phyloP scores from a whole-genome alignment of 2,329 filamentous ascomycete genomes.

The Tolypocladium endophyticum region DNA sequence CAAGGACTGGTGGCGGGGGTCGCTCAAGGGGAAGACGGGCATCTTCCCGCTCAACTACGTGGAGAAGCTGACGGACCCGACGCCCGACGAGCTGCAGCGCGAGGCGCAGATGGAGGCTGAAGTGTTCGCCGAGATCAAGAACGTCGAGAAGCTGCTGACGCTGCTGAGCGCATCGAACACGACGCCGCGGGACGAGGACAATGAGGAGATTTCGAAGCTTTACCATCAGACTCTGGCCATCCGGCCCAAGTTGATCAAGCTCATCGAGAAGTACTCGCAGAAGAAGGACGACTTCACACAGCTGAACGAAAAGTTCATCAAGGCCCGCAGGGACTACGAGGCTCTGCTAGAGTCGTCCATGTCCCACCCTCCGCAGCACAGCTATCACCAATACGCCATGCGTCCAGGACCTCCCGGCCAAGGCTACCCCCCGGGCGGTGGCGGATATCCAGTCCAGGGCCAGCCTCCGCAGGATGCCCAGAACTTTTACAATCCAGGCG shows the following conservation, averaged over 20 bases:
- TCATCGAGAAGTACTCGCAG: slow-evolving; percentile 98
- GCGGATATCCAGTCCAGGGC: slow-evolving; percentile 30
- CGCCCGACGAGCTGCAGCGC: slow-evolving; percentile 82
- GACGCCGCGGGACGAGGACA: slow-evolving; percentile 75
- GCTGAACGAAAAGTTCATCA: slow-evolving; percentile 98
- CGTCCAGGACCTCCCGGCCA: slow-evolving; percentile 37
- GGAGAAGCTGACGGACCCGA: slow-evolving; percentile 92
- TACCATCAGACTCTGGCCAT: slow-evolving; percentile 95
- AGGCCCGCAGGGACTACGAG: slow-evolving; percentile 93
- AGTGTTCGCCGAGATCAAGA: slow-evolving; percentile 55
- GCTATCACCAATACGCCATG: slow-evolving; percentile 60
- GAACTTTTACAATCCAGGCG: slow-evolving; percentile 57
- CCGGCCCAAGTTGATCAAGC: slow-evolving; percentile 88
- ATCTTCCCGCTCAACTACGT: slow-evolving; percentile 99
- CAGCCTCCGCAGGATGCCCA: slow-evolving; percentile 47
- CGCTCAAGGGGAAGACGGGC: slow-evolving; percentile 84
- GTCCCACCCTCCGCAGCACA: slow-evolving; percentile 77
- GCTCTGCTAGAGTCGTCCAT: slow-evolving; percentile 92
- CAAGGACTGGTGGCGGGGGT: slow-evolving; percentile 99
- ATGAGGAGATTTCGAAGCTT: slow-evolving; percentile 87
- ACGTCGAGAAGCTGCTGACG: slow-evolving; percentile 64
- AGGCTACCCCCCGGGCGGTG: slow-evolving; percentile 29
- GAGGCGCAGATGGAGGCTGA: slow-evolving; percentile 90
- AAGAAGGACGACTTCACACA: slow-evolving; percentile 99
- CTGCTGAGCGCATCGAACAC: slow-evolving; percentile 80